Percentiles rank a stretch among this genome's conserved stretches.
Conservation (phyloP, 495 filamentous ascomycete species). For the Cercophora samala region DNA sequence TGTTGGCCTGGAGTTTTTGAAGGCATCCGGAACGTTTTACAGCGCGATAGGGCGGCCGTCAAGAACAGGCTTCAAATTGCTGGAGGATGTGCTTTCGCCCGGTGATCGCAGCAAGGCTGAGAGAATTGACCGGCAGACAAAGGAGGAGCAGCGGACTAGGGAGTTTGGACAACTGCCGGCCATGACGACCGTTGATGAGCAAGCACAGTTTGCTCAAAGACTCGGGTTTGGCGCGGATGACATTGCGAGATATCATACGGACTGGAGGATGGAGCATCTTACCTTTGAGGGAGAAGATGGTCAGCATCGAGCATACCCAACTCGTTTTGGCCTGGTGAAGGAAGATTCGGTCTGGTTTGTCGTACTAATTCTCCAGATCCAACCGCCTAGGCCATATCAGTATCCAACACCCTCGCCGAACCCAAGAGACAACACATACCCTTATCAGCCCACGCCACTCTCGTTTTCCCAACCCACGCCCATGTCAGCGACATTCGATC, state of each 20-base stretch:
- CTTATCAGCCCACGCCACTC: slow-evolving; percentile 42
- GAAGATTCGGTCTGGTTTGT: slow-evolving; percentile 54
- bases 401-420: slow-evolving; percentile 48
- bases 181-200: slow-evolving; percentile 43
- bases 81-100: slow-evolving; percentile 48
- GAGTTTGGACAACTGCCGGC: slow-evolving; percentile 53
- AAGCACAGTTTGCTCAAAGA: slow-evolving; percentile 47
- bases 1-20: slow-evolving; percentile 54
- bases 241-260: slow-evolving; percentile 41
- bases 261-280: slow-evolving; percentile 46
- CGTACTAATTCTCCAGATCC: slow-evolving; percentile 39
- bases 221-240: slow-evolving; percentile 48
- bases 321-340: slow-evolving; percentile 50
- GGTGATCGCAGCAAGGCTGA: slow-evolving; percentile 51
- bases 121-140: slow-evolving; percentile 44
- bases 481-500: slow-evolving; percentile 42
- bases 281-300: slow-evolving; percentile 49
- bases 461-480: slow-evolving; percentile 44
- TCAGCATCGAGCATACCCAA: slow-evolving; percentile 38
- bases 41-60: slow-evolving; percentile 48
- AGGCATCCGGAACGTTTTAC: slow-evolving; percentile 49
- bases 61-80: slow-evolving; percentile 6
- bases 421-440: slow-evolving; percentile 43
- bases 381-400: slow-evolving; percentile 34
- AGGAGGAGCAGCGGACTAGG: slow-evolving; percentile 46